A percentile compares a stretch with the other conserved stretches of the same genome.
Evolutionary conservation across 768 basidiomycete species (phyloP).

Genomic region (Pulveroboletus sp.): DNA sequence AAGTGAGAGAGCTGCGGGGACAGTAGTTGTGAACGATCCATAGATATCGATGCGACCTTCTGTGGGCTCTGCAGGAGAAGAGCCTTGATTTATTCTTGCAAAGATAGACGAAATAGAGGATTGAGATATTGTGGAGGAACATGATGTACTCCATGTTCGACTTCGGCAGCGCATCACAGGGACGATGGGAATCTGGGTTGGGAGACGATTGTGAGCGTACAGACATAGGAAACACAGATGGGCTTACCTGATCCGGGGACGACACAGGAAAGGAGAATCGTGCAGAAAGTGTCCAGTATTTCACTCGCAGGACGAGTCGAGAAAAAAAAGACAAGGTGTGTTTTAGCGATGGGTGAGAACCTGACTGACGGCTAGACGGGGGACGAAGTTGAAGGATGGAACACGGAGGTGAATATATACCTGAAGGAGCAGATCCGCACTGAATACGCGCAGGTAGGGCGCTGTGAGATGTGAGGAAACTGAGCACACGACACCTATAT

Average conservation of each 20-base stretch:
- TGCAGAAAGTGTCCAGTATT: too few relatives aligned
- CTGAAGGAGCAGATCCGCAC: background rate
- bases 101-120: constrained; percentile 24
- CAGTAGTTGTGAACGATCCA: constrained; percentile 40
- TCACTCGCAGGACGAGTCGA: background rate
- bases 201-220: background rate
- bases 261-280: too few relatives aligned
- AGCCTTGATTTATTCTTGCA: constrained; percentile 18
- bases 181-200: background rate
- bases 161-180: constrained; percentile 4
- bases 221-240: background rate
- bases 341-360: background rate
- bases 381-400: background rate
- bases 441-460: background rate
- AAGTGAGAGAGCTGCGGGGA: constrained; percentile 31
- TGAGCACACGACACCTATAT: constrained; percentile 27
- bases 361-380: background rate
- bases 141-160: constrained; percentile 20
- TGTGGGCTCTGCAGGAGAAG: constrained; percentile 21
- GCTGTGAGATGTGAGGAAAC: background rate
- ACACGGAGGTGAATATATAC: constrained; percentile 1
- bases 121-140: constrained; percentile 21
- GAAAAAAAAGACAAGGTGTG: too few relatives aligned
- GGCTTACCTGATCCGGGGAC: background rate
- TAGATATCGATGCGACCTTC: constrained; percentile 25